phyloP scores from a whole-genome alignment of 768 basidiomycete genomes.

The Leccinum pellstonianum region DNA sequence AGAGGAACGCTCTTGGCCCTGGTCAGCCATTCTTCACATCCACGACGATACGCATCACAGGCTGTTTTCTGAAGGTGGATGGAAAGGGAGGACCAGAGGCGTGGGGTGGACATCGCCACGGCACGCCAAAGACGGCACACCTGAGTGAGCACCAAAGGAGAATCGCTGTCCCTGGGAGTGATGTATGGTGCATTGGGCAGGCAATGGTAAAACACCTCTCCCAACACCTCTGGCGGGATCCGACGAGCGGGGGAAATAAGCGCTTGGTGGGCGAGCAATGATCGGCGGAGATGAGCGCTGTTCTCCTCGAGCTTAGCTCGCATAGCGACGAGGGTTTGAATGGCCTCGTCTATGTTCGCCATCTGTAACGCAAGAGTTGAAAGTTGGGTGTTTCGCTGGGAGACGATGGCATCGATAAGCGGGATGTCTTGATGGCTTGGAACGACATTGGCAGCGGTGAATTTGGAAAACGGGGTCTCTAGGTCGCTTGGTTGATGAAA shows the following conservation, averaged over 20 bases:
- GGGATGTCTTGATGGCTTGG: slow-evolving; percentile 15
- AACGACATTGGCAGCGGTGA: slow-evolving; percentile 8
- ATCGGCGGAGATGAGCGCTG: slow-evolving; percentile 17
- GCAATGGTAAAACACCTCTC: slow-evolving; percentile 32
- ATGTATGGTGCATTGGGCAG: slow-evolving; percentile 26
- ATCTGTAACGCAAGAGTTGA: slow-evolving; percentile 22
- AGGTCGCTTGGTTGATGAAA: slow-evolving; percentile 15
- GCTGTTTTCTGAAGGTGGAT: slow-evolving; percentile 17
- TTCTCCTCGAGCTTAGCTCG: slow-evolving; percentile 20
- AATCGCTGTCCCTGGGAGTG: slow-evolving; percentile 18
- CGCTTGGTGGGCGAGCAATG: slow-evolving; percentile 25
- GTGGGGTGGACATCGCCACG: slow-evolving; percentile 31
- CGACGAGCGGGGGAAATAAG: slow-evolving; percentile 19
- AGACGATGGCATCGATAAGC: slow-evolving; percentile 21
- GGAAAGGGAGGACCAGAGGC: slow-evolving; percentile 33
- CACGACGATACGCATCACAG: slow-evolving; percentile 12
- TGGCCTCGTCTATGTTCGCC: slow-evolving; percentile 12
- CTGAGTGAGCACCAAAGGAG: slow-evolving; percentile 28
- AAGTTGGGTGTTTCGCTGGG: slow-evolving; percentile 22
- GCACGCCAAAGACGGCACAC: slow-evolving; percentile 34
- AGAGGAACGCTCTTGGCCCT: slow-evolving; percentile 31
- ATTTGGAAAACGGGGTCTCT: slow-evolving; percentile 13
- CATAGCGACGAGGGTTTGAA: slow-evolving; percentile 20
- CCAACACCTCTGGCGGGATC: slow-evolving; percentile 32
- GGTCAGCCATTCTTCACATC: slow-evolving; percentile 27